Conservation (phyloP, 2,329 filamentous ascomycete genomes). For the Fusarium fujikuroi region DNA sequence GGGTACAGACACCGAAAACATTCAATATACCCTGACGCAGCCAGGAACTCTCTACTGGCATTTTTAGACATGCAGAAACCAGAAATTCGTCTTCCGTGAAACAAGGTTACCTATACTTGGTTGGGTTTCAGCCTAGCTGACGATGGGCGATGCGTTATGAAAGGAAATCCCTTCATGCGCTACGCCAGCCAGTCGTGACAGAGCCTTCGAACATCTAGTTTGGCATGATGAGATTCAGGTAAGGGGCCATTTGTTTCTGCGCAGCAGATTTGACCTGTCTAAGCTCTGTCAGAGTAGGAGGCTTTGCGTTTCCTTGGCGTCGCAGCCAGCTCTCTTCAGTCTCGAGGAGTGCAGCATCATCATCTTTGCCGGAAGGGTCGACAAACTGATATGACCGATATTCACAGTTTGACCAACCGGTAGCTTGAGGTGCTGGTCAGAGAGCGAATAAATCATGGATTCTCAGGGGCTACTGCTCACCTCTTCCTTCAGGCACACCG, state of each 20-base stretch:
- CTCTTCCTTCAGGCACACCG: constrained; percentile 59
- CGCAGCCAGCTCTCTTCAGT: constrained; percentile 60
- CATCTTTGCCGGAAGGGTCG: constrained; percentile 61
- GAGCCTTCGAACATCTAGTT: constrained; percentile 10
- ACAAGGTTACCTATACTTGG: not conserved
- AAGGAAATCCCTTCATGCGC: not conserved
- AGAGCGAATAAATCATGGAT: not conserved
- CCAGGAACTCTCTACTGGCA: too few species aligned
- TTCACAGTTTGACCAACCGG: constrained; percentile 80
- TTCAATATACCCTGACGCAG: not conserved
- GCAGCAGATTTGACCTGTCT: constrained; percentile 55
- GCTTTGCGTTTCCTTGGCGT: constrained; percentile 54
- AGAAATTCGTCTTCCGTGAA: not conserved
- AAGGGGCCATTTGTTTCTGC: constrained; percentile 49
- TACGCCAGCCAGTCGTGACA: not conserved
- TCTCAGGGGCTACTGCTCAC: constrained; percentile 47
- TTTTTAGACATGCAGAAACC: not conserved
- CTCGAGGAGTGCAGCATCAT: constrained; percentile 60
- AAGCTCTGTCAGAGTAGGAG: constrained; percentile 59
- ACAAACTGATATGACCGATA: constrained; percentile 74
- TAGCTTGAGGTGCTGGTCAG: constrained; percentile 60
- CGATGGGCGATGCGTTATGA: not conserved
- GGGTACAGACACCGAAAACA: not conserved
- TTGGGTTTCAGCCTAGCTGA: not conserved
- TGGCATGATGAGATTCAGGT: constrained; percentile 44